Base-by-base conservation (phyloP, 768 basidiomycete species). In the Austroboletus eburneus region DNA sequence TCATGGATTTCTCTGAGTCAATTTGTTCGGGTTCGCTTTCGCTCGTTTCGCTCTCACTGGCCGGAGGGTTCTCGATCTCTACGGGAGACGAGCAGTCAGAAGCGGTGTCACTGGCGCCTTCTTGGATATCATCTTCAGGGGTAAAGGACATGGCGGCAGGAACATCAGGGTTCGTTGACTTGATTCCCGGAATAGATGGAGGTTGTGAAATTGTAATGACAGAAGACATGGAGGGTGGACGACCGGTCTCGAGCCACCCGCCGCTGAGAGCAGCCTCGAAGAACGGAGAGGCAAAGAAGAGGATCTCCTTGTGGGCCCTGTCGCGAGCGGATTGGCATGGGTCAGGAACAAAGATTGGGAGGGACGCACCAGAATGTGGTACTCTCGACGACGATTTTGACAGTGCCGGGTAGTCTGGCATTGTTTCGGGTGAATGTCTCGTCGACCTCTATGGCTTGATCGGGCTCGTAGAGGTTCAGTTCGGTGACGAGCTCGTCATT, bases 231-330 rank as follows among this genome's bases (percentile, higher is more conserved):
- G 86, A 90, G 20, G 73, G 78, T 17, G 85, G 87, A 32, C 87
- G 76, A 27, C 83, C 86, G 6, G 85, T 93, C 69, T 95, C 92
- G 12, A 87, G 87, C 92, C 92, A 95, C 58, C 88, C 80, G 8
- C 92, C 92, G 56, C 89, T 89, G 39, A 95, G 71, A 9, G 91
- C 85, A 16, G 89, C 90, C 66, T 93, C 85, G 64, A 95, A 95
- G 74, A 95, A 95, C 0, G 92, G 90, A n/a, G 91, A 93, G 4
- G 91, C 87, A 61, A 92, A 95, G 67, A 84, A 87, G 6, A 95
- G 71, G 23, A 95, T 80, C 61, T 94, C 91, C 64, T 90, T 92
- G 69, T 95, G 92, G 1, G 87, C 85, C 89, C 89, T 91, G 59
- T 37, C 24, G 29, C 29, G 14, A 55, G 48, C 32, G 37, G 22